phyloP scores from a whole-genome alignment of 345 rosid species.

The Rubroshorea leprosula region DNA sequence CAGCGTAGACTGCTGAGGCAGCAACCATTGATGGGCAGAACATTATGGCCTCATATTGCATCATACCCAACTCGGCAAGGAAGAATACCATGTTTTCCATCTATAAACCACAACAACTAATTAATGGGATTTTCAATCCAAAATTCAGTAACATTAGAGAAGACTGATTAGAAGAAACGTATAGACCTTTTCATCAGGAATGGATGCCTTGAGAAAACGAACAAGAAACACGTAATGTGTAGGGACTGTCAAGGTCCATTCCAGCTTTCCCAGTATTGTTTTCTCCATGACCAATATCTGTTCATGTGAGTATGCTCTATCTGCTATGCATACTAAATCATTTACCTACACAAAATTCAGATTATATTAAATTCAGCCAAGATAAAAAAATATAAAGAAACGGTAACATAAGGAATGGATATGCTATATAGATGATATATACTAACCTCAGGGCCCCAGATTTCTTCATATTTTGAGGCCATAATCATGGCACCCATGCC shows the following conservation, averaged over 20 bases:
- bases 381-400: too few relatives aligned
- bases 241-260: slow-evolving; percentile 89
- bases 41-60: slow-evolving; percentile 52
- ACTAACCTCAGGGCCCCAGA: slow-evolving; percentile 99
- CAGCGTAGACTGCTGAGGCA: slow-evolving; percentile 93
- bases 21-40: slow-evolving; percentile 76
- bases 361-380: too few relatives aligned
- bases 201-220: slow-evolving; percentile 81
- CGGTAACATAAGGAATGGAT: too few relatives aligned
- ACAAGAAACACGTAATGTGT: slow-evolving; percentile 80
- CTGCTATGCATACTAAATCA: slow-evolving; percentile 76
- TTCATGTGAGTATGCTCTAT: slow-evolving; percentile 51
- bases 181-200: slow-evolving; percentile 39
- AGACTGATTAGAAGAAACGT: neutral
- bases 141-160: neutral
- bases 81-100: slow-evolving; percentile 77
- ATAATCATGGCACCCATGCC: slow-evolving; percentile 82
- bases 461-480: slow-evolving; percentile 91
- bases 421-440: too few relatives aligned
- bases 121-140: neutral
- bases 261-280: slow-evolving; percentile 63
- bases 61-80: slow-evolving; percentile 76
- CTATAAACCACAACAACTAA: slow-evolving; percentile 19
- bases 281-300: slow-evolving; percentile 89
- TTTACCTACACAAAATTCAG: too few relatives aligned